Base-by-base conservation (phyloP, 768 basidiomycete species). In the Pleurotus citrinopileatus region DNA sequence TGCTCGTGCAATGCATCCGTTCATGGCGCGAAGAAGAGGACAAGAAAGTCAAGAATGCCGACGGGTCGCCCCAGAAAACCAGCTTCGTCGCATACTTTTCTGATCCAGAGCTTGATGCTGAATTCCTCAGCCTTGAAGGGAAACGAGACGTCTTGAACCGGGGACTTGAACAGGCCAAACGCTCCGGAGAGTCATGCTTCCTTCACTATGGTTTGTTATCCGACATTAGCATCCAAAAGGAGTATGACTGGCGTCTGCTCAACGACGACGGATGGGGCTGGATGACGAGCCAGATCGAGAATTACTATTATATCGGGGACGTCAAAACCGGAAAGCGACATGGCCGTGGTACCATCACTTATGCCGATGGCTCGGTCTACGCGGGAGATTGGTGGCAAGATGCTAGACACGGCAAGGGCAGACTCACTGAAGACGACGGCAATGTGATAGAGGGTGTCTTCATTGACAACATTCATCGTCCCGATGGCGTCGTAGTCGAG, bases 301-400 rank as follows among this genome's bases (percentile, higher is more conserved):
- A 47, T 37, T 59, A 38, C 29, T 29, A 44, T 9, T 59, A 59
- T 25, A 40, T 59, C 42, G 55, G 58, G 19, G 20, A 59, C 12
- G 52, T 59, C 40, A 32, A 38, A 42, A 20, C 43, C 34, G 51
- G 51, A 17, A 27, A 47, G 26, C 55, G 55, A 42, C 55, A 59
- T 20, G 58, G 58, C 9, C 40, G 53, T 9, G 58, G 58, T 17
- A 32, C 50, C 10, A 47, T 57, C 20, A 56, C 58, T n/a, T 59
- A 59, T 26, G 55, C 50, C 7, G 55, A 54, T 36, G 56, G 46
- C 9, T 44, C 58, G 19, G 42, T 45, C 7, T 59, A 59, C 29
- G 40, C 58, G 12, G 58, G 58, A 43, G 55, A 46, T 43, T 59
- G 58, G 58, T 57, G 38, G 38, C n/a, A 53, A 3, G 55, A 53